A percentile compares a stretch with the other conserved stretches of the same genome.
Conservation (phyloP, 805 yeast genomes). For the Saccharomycopsis malanga region DNA sequence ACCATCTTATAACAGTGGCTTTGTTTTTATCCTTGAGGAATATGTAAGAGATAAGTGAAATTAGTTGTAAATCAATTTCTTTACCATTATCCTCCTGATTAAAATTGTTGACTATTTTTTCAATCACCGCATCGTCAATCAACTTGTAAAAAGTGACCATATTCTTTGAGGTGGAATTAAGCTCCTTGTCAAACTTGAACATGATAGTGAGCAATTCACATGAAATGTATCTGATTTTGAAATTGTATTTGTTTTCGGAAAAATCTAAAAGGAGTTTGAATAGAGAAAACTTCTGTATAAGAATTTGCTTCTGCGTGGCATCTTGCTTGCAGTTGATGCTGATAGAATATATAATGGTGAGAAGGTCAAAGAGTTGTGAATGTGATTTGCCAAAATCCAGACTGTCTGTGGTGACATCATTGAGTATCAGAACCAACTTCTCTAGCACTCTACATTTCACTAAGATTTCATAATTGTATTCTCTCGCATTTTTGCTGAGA, state of each 20-base stretch:
- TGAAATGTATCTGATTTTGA: slow-evolving; percentile 19
- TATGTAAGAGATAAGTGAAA: slow-evolving; percentile 13
- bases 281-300: slow-evolving; percentile 11
- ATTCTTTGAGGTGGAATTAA: not conserved
- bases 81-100: slow-evolving; percentile 13
- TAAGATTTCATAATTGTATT: slow-evolving; percentile 15
- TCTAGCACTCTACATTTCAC: slow-evolving; percentile 2
- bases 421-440: not conserved
- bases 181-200: slow-evolving; percentile 54
- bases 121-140: slow-evolving; percentile 11
- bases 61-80: slow-evolving; percentile 16
- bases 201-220: slow-evolving; percentile 39
- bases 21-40: slow-evolving; percentile 13
- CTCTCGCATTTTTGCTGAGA: slow-evolving; percentile 16
- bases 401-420: not conserved
- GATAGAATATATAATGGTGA: slow-evolving; percentile 18
- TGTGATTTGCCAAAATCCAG: not conserved
- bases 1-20: slow-evolving; percentile 31
- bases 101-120: slow-evolving; percentile 7
- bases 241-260: slow-evolving; percentile 11
- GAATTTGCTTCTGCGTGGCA: slow-evolving; percentile 9
- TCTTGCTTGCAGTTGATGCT: slow-evolving; percentile 17
- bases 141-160: slow-evolving; percentile 3
- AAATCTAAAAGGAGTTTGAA: slow-evolving; percentile 12
- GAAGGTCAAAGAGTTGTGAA: slow-evolving; percentile 15